phyloP scores from a whole-genome alignment of 2,329 filamentous ascomycete species.

The Neopestalotiopsis sp. region DNA sequence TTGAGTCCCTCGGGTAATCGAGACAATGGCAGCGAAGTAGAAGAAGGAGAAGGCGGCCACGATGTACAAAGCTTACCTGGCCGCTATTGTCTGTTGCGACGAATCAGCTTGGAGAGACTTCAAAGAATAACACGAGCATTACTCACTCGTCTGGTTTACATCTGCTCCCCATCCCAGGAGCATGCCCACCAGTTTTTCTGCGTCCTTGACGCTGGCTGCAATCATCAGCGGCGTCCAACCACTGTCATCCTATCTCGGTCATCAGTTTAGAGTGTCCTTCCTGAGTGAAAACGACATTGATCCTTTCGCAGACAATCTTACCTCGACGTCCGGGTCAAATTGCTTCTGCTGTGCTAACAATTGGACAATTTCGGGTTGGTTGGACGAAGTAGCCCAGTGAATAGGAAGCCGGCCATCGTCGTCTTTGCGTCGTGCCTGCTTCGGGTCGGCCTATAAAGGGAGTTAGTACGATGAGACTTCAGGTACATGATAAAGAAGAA shows the following conservation, averaged over 20 bases:
- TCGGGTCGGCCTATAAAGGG: conserved; percentile 71
- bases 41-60: background rate
- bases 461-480: background rate
- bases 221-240: conserved; percentile 90
- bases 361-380: conserved; percentile 75
- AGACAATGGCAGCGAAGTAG: too few relatives aligned
- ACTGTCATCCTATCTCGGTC: conserved; percentile 63
- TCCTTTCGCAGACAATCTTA: conserved; percentile 37
- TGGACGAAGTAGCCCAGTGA: conserved; percentile 92
- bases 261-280: background rate
- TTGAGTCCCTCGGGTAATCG: too few relatives aligned
- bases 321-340: conserved; percentile 85
- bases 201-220: conserved; percentile 74
- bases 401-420: conserved; percentile 88
- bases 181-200: conserved; percentile 69
- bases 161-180: conserved; percentile 74
- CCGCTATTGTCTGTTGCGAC: conserved; percentile 61
- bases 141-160: conserved; percentile 71
- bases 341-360: conserved; percentile 71
- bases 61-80: conserved; percentile 51
- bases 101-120: conserved; percentile 22
- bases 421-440: conserved; percentile 74
- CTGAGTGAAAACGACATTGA: too few relatives aligned
- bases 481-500: background rate
- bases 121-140: background rate